Base-by-base conservation (phyloP, 2,329 filamentous ascomycete species). In the Xylaria sp. region DNA sequence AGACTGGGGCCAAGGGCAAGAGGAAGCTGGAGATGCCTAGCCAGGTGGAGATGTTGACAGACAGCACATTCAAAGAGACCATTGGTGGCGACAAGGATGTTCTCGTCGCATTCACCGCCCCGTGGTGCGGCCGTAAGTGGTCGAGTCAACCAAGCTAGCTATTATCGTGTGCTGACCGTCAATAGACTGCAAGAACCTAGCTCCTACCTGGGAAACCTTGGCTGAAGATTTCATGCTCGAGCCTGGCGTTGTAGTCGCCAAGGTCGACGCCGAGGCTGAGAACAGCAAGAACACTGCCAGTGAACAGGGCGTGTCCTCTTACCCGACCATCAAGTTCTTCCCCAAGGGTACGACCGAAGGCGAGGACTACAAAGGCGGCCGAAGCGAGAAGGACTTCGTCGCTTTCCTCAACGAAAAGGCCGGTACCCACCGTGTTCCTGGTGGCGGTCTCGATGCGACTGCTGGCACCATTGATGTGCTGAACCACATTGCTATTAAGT, bases 311-410 rank as follows among this genome's bases (percentile, higher is more conserved):
- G 85, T 99, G 63, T 83, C 82, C 50, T 91, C 89, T 34, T 99
- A 95, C 82, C 94, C 94, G 45, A 99, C 94, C 59, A 96, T 99
- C 80, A 96, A 96, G 79, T 99, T 88, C 84, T 99, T 97, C 84
- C 84, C 91, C 64, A 89, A 89, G 72, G 92, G 92, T 65, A 90
- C 86, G 69, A 89, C 83, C 60, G 85, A 89, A 69, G 74, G 86
- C 42, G 81, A 87, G 65, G 70, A 79, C 42, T 99, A 97, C 82
- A 76, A 80, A 49, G 88, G 89, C 57, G 90, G 83, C 58, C 92
- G 94, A 63, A 78, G 79, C 45, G 91, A 97, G 79, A 79, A 83
- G 43, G 89, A 86, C 61, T 79, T 99, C 39, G 73, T 97, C 63
- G 73, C 82, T 4, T 99, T 89, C 78, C 71, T 99, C 75, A 99